Evolutionary conservation across 176 grass and related monocot species (phyloP).

Genomic region (maize (Zea mays)): Zm-B73-REFERENCE-NAM-5.0 NC_050103.1:116993001-116993500

Average conservation of each 20-base stretch:
- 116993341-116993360: neutral
- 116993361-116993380: constrained; percentile 1
- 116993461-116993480: constrained; percentile 2
- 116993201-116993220: neutral
- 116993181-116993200: constrained; percentile 9
- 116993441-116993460: neutral
- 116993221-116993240: neutral
- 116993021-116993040: neutral
- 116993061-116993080: constrained; percentile 7
- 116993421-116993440: neutral
- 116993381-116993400: neutral
- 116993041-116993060: neutral
- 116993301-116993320: neutral
- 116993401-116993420: neutral
- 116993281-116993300: constrained; percentile 13
- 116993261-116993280: neutral
- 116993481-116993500: neutral
- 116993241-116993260: neutral
- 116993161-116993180: constrained; percentile 1
- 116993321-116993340: neutral
- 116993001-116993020: neutral
- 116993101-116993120: neutral
- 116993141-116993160: neutral
- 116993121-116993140: neutral
- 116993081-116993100: constrained; percentile 15